Conservation (phyloP, 768 basidiomycete genomes). For the Tylopilus subfusipes region DNA sequence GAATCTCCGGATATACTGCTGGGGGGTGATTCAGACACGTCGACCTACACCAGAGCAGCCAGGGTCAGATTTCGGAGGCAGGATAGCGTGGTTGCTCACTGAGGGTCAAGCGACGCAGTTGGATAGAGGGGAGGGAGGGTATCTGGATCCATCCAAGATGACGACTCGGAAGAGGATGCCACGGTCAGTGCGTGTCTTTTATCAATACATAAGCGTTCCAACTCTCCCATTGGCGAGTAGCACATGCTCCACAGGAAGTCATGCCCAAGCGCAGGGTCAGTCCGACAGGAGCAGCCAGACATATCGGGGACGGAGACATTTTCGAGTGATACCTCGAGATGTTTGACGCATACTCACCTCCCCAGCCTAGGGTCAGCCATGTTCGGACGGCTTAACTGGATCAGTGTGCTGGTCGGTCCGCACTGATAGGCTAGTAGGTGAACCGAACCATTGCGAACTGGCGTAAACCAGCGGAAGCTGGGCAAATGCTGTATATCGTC, state of each 20-base stretch:
- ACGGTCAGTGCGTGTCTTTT: background rate
- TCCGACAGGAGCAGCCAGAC: background rate
- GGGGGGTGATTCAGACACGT: background rate
- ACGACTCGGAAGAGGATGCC: background rate
- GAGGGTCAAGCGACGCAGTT: background rate
- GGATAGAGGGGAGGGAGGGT: no score
- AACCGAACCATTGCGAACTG: background rate
- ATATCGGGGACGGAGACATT: background rate
- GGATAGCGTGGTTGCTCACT: background rate
- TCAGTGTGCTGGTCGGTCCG: background rate
- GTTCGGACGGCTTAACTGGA: no score
- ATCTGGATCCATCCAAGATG: background rate
- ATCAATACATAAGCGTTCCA: conserved; percentile 3
- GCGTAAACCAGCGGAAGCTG: background rate
- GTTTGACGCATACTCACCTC: background rate
- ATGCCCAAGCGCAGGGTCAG: background rate
- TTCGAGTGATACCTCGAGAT: background rate
- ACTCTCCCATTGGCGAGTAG: conserved; percentile 3
- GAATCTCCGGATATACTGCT: background rate
- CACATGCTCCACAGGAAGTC: background rate
- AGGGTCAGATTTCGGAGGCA: background rate
- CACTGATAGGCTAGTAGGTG: background rate
- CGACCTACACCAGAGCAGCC: background rate
- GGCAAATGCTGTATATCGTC: background rate
- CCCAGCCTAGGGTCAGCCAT: background rate